Base-by-base conservation (phyloP, 495 filamentous ascomycete genomes). In the Cercophora newfieldiana region DNA sequence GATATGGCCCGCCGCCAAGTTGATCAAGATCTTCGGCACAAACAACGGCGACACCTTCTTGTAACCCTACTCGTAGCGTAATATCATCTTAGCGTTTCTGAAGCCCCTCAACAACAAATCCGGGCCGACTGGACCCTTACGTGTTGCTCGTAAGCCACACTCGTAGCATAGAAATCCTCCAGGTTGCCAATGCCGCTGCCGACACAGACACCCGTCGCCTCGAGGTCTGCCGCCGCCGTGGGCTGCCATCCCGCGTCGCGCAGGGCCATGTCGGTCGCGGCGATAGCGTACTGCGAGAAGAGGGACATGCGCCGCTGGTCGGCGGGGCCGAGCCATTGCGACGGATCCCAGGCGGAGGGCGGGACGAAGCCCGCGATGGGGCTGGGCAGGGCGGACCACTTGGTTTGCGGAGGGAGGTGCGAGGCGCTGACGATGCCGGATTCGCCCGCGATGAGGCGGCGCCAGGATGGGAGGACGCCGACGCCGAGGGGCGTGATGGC, bases 171-270 rank as follows among this genome's bases (percentile, higher is more conserved):
- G 8, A 95, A 85, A 68, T 97, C 93, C 24, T 96, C 90, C 44
- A 99, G 85, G 73, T 92, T 97, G 7, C 95, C 95, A 71, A 99
- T 98, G 2, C 95, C 95, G 53, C 93, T 97, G n/a, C 95, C 95
- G 19, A 99, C 79, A 71, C 94, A 97, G 6, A 98, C 89, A 1
- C 95, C 95, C 79, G 93, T 92, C 64, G 82, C 84, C 71, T 93
- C 89, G 44, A 83, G 80, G 66, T 93, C 86, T 47, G 87, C 82
- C 56, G 82, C 77, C 24, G 75, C 80, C 8, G 76, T 75, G 1
- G 92, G 91, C 67, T 81, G 82, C 93, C 94, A 97, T 2, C 81
- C 87, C 8, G 95, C 90, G 80, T 98, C 93, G 19, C 85, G 70
- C 44, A 99, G 81, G 0, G 95, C 95, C 83, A 97, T 95, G 64